phyloP scores from a whole-genome alignment of 176 grass and related monocot genomes.

The Oryza meyeriana region DNA sequence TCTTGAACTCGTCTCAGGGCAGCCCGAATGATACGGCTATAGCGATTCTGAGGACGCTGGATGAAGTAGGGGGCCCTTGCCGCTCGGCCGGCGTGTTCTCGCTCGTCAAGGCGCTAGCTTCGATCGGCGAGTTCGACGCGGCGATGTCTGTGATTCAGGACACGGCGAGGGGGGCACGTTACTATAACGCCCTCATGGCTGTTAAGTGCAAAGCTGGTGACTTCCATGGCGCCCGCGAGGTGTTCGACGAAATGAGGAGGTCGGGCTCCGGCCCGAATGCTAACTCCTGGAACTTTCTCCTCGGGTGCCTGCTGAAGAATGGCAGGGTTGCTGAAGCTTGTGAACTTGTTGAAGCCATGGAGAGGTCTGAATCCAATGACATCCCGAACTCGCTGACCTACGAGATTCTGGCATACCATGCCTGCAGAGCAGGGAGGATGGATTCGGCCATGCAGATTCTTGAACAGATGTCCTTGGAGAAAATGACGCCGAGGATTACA shows the following conservation, averaged over 20 bases:
- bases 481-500: slow-evolving; percentile 53
- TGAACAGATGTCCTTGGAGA: slow-evolving; percentile 55
- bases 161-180: slow-evolving; percentile 45
- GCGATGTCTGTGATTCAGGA: slow-evolving; percentile 60
- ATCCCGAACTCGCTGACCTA: slow-evolving; percentile 55
- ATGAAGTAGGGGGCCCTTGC: slow-evolving; percentile 45
- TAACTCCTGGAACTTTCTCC: slow-evolving; percentile 82
- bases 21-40: slow-evolving; percentile 12
- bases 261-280: slow-evolving; percentile 55
- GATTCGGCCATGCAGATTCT: slow-evolving; percentile 60
- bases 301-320: slow-evolving; percentile 70
- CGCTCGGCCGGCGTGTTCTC: slow-evolving; percentile 72
- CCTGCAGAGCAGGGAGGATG: slow-evolving; percentile 61
- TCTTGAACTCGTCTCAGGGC: slow-evolving; percentile 30
- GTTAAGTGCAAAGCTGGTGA: slow-evolving; percentile 60
- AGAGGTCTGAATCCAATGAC: slow-evolving; percentile 5
- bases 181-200: slow-evolving; percentile 70
- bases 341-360: slow-evolving; percentile 73
- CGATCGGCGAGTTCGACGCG: slow-evolving; percentile 49
- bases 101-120: slow-evolving; percentile 60
- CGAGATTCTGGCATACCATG: slow-evolving; percentile 63
- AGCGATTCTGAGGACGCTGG: slow-evolving; percentile 29
- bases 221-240: slow-evolving; percentile 51
- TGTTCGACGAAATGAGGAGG: slow-evolving; percentile 81
- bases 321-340: slow-evolving; percentile 59